These are phyloP conservation scores for Acanthamoeba lenticulata DNA, from an alignment of 208 protist genomes.

Conservation along the genomic window DNA sequence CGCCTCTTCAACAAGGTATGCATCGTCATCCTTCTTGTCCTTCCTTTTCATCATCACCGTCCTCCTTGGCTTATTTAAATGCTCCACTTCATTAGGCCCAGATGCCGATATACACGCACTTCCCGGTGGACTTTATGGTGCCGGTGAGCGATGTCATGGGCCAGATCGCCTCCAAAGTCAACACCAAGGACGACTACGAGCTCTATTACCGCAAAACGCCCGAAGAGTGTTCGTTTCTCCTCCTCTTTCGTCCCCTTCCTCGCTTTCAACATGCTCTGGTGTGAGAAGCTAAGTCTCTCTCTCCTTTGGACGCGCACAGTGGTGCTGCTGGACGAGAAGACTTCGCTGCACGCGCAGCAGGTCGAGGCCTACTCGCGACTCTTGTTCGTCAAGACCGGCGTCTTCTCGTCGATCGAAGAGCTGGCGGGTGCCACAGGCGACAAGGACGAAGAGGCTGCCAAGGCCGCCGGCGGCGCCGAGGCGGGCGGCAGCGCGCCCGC, in stretches of 20 bases:
- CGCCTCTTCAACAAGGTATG: constrained; percentile 54
- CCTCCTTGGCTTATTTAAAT: neutral
- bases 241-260: neutral
- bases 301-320: neutral
- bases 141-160: neutral
- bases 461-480: neutral
- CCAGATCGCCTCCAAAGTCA: constrained; percentile 28
- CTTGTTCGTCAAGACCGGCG: constrained; percentile 42
- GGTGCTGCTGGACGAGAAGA: constrained; percentile 30
- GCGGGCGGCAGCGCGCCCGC: neutral
- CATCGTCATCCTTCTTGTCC: neutral
- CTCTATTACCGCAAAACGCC: constrained; percentile 36
- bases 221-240: neutral
- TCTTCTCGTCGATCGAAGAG: constrained; percentile 41
- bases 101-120: constrained; percentile 68
- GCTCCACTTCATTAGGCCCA: neutral
- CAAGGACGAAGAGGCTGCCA: neutral
- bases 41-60: neutral
- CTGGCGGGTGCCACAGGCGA: constrained; percentile 33
- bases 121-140: constrained; percentile 67
- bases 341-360: constrained; percentile 41
- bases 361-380: constrained; percentile 54
- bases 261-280: neutral
- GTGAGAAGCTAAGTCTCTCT: neutral
- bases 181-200: constrained; percentile 24